Evolutionary conservation across 129 eudicot genomes (phyloP).

Genomic region (Saposhnikovia divaricata): DNA sequence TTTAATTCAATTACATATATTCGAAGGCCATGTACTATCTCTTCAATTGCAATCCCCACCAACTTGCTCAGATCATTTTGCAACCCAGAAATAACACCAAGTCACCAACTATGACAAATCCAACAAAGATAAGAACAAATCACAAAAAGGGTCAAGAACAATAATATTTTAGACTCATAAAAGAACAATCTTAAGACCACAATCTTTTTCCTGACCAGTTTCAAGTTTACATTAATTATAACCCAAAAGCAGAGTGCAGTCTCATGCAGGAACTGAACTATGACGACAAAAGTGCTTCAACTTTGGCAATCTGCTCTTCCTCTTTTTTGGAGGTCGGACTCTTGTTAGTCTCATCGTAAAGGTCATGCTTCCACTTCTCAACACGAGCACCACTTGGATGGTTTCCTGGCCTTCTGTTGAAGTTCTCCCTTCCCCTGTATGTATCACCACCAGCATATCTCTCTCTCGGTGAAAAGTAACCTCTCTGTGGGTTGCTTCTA

Average conservation of each 20-base stretch:
- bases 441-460: slow-evolving; percentile 33
- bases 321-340: slow-evolving; percentile 68
- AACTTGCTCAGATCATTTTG: not conserved
- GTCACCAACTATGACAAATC: not conserved
- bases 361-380: slow-evolving; percentile 97
- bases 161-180: not conserved
- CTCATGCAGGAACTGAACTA: slow-evolving; percentile 13
- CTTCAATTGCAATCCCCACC: too few relatives aligned
- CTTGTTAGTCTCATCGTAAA: slow-evolving; percentile 66
- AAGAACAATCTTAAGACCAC: not conserved
- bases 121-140: not conserved
- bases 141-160: not conserved
- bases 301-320: slow-evolving; percentile 87
- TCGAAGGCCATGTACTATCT: too few relatives aligned
- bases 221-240: not conserved
- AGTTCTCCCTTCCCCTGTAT: slow-evolving; percentile 44
- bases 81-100: not conserved
- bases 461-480: slow-evolving; percentile 39
- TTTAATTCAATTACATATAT: too few relatives aligned
- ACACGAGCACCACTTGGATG: slow-evolving; percentile 40
- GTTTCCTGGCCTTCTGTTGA: slow-evolving; percentile 37
- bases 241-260: not conserved
- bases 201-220: too few relatives aligned
- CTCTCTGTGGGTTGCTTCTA: slow-evolving; percentile 22
- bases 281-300: slow-evolving; percentile 76